Conservation (phyloP, 106 monocot species). For the Narthecium ossifragum region DNA sequence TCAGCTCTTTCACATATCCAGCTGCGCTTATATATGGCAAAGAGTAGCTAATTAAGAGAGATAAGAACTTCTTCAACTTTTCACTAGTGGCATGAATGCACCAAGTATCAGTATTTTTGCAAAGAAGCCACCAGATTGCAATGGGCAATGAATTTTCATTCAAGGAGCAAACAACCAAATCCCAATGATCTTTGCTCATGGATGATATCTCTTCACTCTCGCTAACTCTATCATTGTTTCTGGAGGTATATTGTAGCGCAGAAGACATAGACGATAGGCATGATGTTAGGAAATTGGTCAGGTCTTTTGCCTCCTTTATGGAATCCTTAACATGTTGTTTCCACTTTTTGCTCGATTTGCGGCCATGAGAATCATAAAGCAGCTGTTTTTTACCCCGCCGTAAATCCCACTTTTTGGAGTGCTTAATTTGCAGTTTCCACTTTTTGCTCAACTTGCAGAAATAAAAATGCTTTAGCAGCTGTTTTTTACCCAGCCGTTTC, state of each 20-base stretch:
- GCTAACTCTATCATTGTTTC: conserved; percentile 5
- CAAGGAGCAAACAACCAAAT: conserved; percentile 56
- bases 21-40: conserved; percentile 10
- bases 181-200: conserved; percentile 28
- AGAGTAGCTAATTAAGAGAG: conserved; percentile 38
- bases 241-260: background rate
- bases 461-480: too few species aligned
- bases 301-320: conserved; percentile 42
- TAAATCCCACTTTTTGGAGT: conserved; percentile 13
- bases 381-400: conserved; percentile 5
- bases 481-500: conserved; percentile 17
- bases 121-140: conserved; percentile 74
- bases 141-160: conserved; percentile 42
- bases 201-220: background rate
- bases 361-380: background rate
- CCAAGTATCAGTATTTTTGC: conserved; percentile 76
- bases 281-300: conserved; percentile 47
- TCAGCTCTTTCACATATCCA: conserved; percentile 2
- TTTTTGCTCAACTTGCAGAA: conserved; percentile 14
- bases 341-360: conserved; percentile 20
- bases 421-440: conserved; percentile 19
- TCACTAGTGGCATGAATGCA: conserved; percentile 49
- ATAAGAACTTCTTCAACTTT: conserved; percentile 46
- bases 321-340: conserved; percentile 18
- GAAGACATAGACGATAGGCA: conserved; percentile 17